A percentile compares a stretch with the other conserved stretches of the same genome.
These are phyloP conservation scores for Epichloe brachyelytri DNA, from an alignment of 2,329 filamentous ascomycete genomes.

Conservation along the genomic window DNA sequence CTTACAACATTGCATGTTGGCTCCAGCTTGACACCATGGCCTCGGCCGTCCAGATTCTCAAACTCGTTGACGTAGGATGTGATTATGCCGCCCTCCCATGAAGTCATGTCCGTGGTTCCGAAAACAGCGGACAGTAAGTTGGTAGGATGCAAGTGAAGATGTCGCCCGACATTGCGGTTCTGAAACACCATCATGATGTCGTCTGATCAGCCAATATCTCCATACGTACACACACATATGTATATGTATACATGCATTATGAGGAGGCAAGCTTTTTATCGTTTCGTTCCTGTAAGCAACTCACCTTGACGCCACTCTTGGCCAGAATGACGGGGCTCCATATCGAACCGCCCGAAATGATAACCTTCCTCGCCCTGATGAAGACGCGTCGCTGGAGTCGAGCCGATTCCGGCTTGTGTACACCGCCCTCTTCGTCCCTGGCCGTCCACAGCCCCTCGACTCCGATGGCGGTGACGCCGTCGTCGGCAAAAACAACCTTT, in stretches of 20 bases:
- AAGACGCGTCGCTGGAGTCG: constrained; percentile 46
- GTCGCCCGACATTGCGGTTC: constrained; percentile 70
- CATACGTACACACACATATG: too few relatives aligned
- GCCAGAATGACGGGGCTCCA: constrained; percentile 65
- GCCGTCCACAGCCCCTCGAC: constrained; percentile 65
- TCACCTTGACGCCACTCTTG: constrained; percentile 61
- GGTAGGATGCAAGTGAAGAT: constrained; percentile 73
- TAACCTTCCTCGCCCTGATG: constrained; percentile 67
- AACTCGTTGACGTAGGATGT: constrained; percentile 67
- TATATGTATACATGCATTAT: too few relatives aligned
- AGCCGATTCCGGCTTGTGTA: constrained; percentile 35
- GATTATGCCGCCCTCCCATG: constrained; percentile 65
- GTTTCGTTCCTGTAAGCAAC: not conserved
- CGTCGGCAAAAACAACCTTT: constrained; percentile 53
- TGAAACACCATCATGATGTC: constrained; percentile 15
- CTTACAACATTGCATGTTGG: constrained; percentile 53
- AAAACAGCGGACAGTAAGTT: constrained; percentile 47
- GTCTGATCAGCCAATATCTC: too few relatives aligned
- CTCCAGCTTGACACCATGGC: constrained; percentile 77
- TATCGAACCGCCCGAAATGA: constrained; percentile 65
- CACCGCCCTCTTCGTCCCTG: constrained; percentile 48
- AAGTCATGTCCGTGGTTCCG: constrained; percentile 49
- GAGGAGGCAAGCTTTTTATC: too few relatives aligned
- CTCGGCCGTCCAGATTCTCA: constrained; percentile 66
- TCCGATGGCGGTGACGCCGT: constrained; percentile 49